phyloP scores from a whole-genome alignment of 257 asterid species.

The Nicotiana knightiana region DNA sequence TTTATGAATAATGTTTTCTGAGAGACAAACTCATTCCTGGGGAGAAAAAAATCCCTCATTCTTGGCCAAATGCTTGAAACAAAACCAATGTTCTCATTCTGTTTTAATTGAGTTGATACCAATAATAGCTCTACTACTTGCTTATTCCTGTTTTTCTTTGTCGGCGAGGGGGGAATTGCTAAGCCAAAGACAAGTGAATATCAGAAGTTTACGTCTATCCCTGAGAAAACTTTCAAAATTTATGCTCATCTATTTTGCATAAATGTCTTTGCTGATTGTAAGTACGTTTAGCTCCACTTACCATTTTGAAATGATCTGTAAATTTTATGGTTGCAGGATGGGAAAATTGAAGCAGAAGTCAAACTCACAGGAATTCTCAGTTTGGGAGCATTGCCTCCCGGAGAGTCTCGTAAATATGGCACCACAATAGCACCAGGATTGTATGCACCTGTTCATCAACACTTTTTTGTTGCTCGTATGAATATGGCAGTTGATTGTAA shows the following conservation, averaged over 20 bases:
- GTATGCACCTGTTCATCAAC: slow-evolving; percentile 98
- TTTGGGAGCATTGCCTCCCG: slow-evolving; percentile 87
- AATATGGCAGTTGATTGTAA: slow-evolving; percentile 94
- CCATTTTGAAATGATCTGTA: not conserved
- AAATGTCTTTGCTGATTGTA: not conserved
- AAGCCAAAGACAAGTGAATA: not conserved
- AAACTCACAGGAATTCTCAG: slow-evolving; percentile 96
- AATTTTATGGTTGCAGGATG: slow-evolving; percentile 51
- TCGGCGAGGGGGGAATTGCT: not conserved
- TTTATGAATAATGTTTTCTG: not conserved
- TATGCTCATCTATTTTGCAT: not conserved
- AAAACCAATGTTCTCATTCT: not conserved
- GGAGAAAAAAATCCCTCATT: too few relatives aligned
- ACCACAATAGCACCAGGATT: slow-evolving; percentile 92
- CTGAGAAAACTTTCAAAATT: not conserved
- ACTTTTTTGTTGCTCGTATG: slow-evolving; percentile 97
- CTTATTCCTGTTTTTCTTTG: not conserved
- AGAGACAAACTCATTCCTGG: not conserved
- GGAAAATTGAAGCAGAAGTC: slow-evolving; percentile 98
- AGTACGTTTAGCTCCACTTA: not conserved
- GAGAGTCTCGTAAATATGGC: slow-evolving; percentile 84
- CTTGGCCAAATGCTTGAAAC: not conserved
- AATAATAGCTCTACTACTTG: not conserved
- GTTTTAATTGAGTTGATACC: not conserved
- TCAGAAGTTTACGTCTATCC: not conserved